These are phyloP conservation scores for Blastocystis sp. DNA, from an alignment of 352 stramenopile genomes.

Conservation along the genomic window DNA sequence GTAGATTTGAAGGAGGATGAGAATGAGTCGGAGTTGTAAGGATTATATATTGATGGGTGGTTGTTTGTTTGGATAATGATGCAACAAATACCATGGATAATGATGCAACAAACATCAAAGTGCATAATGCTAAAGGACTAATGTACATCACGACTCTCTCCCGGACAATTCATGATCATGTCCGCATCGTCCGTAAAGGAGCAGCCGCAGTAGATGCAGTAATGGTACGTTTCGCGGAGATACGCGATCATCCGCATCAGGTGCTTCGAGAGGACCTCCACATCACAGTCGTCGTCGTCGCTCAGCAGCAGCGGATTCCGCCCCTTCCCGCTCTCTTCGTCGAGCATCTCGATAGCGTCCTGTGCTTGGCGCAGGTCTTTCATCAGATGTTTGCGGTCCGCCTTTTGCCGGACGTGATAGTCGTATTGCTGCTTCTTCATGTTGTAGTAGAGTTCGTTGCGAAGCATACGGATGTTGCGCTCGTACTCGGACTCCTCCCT, in stretches of 20 bases:
- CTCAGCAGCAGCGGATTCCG: constrained; percentile 18
- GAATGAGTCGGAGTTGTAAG: neutral
- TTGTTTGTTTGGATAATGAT: neutral
- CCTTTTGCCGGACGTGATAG: neutral
- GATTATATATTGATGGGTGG: neutral
- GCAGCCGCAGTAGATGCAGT: constrained; percentile 52
- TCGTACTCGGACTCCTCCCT: constrained; percentile 37
- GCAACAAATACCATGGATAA: neutral
- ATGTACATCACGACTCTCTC: constrained; percentile 21
- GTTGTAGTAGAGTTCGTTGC: constrained; percentile 44
- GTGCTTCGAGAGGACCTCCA: neutral
- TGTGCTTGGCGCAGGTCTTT: constrained; percentile 38
- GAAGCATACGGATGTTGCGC: neutral
- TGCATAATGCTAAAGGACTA: neutral
- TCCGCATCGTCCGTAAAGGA: constrained; percentile 13
- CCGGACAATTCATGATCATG: constrained; percentile 22
- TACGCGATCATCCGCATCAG: constrained; percentile 36
- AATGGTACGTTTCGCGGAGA: constrained; percentile 28
- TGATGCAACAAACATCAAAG: neutral
- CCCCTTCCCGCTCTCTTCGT: neutral
- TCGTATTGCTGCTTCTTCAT: constrained; percentile 51
- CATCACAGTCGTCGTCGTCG: constrained; percentile 36
- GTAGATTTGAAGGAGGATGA: constrained; percentile 5
- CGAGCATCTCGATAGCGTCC: constrained; percentile 32
- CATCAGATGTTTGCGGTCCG: neutral